Evolutionary conservation across 1,139 yeast genomes (phyloP), one percentile per base, ranked within the genome.

Genomic region (Geotrichum aggregatum): DNA sequence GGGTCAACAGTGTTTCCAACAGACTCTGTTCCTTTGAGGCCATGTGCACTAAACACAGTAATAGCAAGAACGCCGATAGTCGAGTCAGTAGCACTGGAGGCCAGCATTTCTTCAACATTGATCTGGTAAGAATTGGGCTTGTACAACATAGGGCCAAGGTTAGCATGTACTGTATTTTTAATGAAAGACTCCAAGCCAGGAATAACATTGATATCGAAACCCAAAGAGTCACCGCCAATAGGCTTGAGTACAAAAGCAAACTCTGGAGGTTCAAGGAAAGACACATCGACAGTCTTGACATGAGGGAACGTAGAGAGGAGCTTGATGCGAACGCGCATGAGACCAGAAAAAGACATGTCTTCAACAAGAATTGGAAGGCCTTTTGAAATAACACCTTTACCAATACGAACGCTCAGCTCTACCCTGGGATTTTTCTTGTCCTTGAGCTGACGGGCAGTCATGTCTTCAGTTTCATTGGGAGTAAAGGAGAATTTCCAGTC

Each of bases 221-320:
- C 87, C 69, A 91, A 83, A 26, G 84, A 72, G 31, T 85, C 74
- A 60, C 91, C 92, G 58, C 96, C 95, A 53, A 86, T 72, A 16
- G 86, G 74, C 60, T 79, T 83, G 47, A 87, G 76, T 54, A 80
- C 79, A 67, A 88, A 92, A 68, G 91, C 98, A 67, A 89, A 81
- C 58, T 82, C 77, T 18, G 98, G 97, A 36, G 94, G 83, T 56
- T 87, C 92, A 68, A 89, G 72, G 61, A 92, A 73, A 22, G 95
- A 83, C 34, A 92, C 80, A 65, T 87, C 92, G 19, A 89, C 82
- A 1, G 96, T 89, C 68, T 92, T 95, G 58, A 92, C 75, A 69
- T 92, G 98, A 3, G 98, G 98, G 71, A 86, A 89, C 3, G 88
- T 77, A 1, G 88, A 69, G 84, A 87, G 91, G 83, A 92, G 83